Percentiles rank a stretch among this genome's conserved stretches.
Conservation (phyloP, 2,329 filamentous ascomycete species). For the Claviceps purpurea region DNA sequence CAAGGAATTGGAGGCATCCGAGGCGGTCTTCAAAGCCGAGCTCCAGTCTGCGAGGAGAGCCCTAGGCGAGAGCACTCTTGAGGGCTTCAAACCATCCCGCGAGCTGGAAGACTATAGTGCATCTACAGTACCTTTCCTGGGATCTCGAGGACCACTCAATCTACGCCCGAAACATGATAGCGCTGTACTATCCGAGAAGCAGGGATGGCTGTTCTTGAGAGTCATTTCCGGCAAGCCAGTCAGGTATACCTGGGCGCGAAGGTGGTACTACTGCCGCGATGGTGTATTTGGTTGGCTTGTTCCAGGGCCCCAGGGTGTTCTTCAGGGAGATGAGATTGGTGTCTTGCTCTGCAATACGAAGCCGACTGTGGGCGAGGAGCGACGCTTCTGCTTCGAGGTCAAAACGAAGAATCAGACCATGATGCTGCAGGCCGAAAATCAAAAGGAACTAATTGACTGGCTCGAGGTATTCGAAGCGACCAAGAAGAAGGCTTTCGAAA, state of each 20-base stretch:
- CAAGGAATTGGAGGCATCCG: constrained; percentile 84
- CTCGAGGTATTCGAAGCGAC: constrained; percentile 85
- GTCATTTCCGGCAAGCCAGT: constrained; percentile 78
- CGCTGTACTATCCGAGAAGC: constrained; percentile 58
- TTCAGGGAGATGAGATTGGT: constrained; percentile 92
- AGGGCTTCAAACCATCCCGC: constrained; percentile 63
- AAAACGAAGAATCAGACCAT: constrained; percentile 93
- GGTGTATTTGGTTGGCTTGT: constrained; percentile 93
- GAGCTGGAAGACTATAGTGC: constrained; percentile 88
- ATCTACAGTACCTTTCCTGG: constrained; percentile 79
- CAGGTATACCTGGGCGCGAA: constrained; percentile 73
- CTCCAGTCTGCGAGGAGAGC: constrained; percentile 66
- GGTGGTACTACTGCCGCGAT: constrained; percentile 93
- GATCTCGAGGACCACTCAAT: constrained; percentile 53
- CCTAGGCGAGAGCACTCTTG: constrained; percentile 65
- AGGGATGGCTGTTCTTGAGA: constrained; percentile 84
- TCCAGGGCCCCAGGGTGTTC: constrained; percentile 71
- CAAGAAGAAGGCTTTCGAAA: constrained; percentile 83
- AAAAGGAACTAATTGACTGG: constrained; percentile 87
- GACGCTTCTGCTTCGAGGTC: constrained; percentile 93
- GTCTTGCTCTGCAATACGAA: constrained; percentile 88
- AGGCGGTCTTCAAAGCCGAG: constrained; percentile 70
- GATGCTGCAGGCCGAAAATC: constrained; percentile 83
- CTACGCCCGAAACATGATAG: constrained; percentile 41
- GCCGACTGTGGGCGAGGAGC: constrained; percentile 81